These are phyloP conservation scores for Penicillium sp. DNA, from an alignment of 2,329 filamentous ascomycete genomes.

Conservation along the genomic window DNA sequence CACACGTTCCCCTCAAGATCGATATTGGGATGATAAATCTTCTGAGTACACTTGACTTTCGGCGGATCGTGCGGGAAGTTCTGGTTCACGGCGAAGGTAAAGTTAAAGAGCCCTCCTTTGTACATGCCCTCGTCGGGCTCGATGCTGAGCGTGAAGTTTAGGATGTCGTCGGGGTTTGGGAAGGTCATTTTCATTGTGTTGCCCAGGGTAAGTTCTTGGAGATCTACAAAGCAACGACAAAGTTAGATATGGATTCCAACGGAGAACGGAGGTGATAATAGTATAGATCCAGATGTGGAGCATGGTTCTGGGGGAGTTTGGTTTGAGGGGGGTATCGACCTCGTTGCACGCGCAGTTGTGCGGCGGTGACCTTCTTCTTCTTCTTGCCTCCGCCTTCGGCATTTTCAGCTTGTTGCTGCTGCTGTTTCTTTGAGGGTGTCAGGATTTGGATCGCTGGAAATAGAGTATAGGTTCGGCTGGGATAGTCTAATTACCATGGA, in stretches of 20 bases:
- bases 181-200: conserved; percentile 61
- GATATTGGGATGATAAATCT: conserved; percentile 99
- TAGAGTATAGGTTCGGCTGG: not conserved
- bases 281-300: not conserved
- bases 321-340: conserved; percentile 54
- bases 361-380: conserved; percentile 98
- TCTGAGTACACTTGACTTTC: conserved; percentile 94
- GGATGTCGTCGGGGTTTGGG: conserved; percentile 57
- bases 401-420: conserved; percentile 95
- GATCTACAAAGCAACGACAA: conserved; percentile 34
- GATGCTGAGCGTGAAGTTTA: conserved; percentile 54
- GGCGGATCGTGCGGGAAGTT: conserved; percentile 97
- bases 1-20: conserved; percentile 97
- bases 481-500: conserved; percentile 71
- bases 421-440: conserved; percentile 57
- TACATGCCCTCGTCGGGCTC: conserved; percentile 68
- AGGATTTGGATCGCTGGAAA: not conserved
- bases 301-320: not conserved
- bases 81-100: conserved; percentile 88
- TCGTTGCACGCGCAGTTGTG: conserved; percentile 93
- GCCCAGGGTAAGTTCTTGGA: conserved; percentile 53
- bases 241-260: not conserved
- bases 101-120: conserved; percentile 82
- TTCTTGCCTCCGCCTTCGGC: conserved; percentile 80
- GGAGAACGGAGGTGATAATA: not conserved